These are phyloP conservation scores for Marasmius oreades DNA, from an alignment of 1,284 basidiomycete species.

Conservation along the genomic window DNA sequence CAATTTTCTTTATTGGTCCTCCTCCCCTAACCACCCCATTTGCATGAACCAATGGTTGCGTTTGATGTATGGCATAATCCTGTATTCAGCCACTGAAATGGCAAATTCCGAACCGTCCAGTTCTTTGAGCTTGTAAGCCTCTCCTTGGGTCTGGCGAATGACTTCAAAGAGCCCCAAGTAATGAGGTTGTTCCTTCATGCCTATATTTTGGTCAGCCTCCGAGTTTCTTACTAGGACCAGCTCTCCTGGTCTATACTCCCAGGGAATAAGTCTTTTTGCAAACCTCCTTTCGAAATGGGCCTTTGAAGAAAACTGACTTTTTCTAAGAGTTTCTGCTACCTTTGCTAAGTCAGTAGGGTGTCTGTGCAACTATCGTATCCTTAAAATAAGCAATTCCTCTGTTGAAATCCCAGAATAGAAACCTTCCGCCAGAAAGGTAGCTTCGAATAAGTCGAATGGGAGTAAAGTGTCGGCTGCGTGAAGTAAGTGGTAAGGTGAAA, in stretches of 20 bases:
- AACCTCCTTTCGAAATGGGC: constrained; percentile 21
- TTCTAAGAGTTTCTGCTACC: constrained; percentile 7
- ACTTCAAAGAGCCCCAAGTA: constrained; percentile 26
- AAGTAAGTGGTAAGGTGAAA: constrained; percentile 23
- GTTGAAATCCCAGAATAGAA: constrained; percentile 10
- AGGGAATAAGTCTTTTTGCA: constrained; percentile 16
- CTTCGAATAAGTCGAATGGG: constrained; percentile 24
- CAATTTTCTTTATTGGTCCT: too few relatives aligned
- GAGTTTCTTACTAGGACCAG: constrained; percentile 21
- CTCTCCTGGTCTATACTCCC: constrained; percentile 19
- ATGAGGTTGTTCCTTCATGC: constrained; percentile 18
- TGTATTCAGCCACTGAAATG: constrained; percentile 25
- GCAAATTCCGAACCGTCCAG: constrained; percentile 25
- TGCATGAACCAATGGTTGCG: constrained; percentile 8
- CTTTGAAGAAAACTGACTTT: constrained; percentile 13
- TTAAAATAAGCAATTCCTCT: constrained; percentile 13
- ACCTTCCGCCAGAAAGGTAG: constrained; percentile 20
- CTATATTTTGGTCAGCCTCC: constrained; percentile 17
- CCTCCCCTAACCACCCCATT: neutral
- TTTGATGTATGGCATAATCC: constrained; percentile 25
- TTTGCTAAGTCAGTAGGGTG: constrained; percentile 4
- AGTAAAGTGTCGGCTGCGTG: constrained; percentile 21
- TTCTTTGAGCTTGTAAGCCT: constrained; percentile 24
- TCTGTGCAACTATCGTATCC: constrained; percentile 12
- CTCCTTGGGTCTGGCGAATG: constrained; percentile 10